Percentiles rank a stretch among this genome's conserved stretches.
These are phyloP conservation scores for Didymosphaeria variabile DNA, from an alignment of 2,329 filamentous ascomycete species.

Conservation along the genomic window DNA sequence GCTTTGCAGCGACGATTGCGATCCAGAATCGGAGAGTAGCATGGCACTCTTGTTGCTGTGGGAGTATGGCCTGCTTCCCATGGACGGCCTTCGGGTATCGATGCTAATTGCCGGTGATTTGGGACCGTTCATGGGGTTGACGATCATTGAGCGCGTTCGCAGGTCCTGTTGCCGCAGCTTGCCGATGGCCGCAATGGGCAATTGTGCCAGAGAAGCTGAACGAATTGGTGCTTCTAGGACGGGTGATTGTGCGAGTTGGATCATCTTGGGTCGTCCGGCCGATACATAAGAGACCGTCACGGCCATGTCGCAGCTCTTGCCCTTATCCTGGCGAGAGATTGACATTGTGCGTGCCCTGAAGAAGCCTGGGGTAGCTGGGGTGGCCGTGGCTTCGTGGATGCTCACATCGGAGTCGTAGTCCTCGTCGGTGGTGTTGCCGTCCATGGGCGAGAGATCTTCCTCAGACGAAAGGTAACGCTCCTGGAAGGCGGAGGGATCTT, in stretches of 20 bases:
- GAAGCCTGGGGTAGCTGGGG: constrained; percentile 36
- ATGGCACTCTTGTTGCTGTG: constrained; percentile 32
- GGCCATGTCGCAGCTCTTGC: constrained; percentile 48
- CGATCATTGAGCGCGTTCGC: constrained; percentile 37
- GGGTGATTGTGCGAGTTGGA: constrained; percentile 42
- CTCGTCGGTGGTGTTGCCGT: constrained; percentile 37
- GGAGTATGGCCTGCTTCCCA: constrained; percentile 19
- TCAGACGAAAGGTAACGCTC: constrained; percentile 51
- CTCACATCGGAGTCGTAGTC: constrained; percentile 44
- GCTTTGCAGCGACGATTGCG: constrained; percentile 30
- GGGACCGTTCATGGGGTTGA: constrained; percentile 32
- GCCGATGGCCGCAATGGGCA: constrained; percentile 40
- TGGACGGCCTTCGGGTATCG: constrained; percentile 33
- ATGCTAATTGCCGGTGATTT: constrained; percentile 32
- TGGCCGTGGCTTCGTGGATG: constrained; percentile 39
- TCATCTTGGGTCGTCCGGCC: constrained; percentile 50
- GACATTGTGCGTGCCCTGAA: constrained; percentile 44
- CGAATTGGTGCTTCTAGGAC: constrained; percentile 33
- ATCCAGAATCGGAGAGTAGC: constrained; percentile 33
- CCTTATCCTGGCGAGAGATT: constrained; percentile 42
- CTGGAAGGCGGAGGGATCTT: constrained; percentile 41
- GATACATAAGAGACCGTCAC: constrained; percentile 49
- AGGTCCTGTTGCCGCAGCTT: constrained; percentile 39
- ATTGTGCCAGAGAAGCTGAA: constrained; percentile 45
- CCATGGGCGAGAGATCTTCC: constrained; percentile 49